Conservation (phyloP, 768 basidiomycete genomes). For the Mrakia frigida region DNA sequence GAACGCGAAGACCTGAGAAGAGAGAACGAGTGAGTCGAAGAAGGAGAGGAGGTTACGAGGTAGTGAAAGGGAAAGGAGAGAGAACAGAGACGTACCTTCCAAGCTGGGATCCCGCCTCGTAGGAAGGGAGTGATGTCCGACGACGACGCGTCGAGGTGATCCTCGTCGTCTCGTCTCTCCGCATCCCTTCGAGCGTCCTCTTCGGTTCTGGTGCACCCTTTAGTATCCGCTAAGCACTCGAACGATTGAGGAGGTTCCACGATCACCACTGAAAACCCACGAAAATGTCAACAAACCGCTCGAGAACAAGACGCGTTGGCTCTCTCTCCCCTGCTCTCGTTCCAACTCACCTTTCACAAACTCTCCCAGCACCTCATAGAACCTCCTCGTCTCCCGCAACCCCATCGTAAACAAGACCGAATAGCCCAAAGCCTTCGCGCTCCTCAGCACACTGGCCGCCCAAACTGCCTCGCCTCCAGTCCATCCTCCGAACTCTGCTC, state of each 20-base stretch:
- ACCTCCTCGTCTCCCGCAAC: slow-evolving; percentile 11
- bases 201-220: background rate
- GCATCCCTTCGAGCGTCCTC: background rate
- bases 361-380: slow-evolving; percentile 18
- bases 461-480: slow-evolving; percentile 21
- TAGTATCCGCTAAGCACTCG: background rate
- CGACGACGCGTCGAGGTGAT: background rate
- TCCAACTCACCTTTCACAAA: slow-evolving; percentile 14
- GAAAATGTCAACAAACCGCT: background rate
- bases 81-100: background rate
- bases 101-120: slow-evolving; percentile 16
- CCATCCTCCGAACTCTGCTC: slow-evolving; percentile 2
- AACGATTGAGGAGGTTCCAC: background rate
- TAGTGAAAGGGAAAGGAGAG: background rate
- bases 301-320: background rate
- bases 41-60: background rate
- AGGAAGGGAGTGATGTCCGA: slow-evolving; percentile 2
- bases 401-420: background rate
- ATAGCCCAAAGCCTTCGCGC: slow-evolving; percentile 4
- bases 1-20: slow-evolving; percentile 3
- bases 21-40: background rate
- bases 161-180: background rate
- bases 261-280: slow-evolving; percentile 5
- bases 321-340: background rate
- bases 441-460: background rate